Evolutionary conservation across 2,329 filamentous ascomycete species (phyloP), one percentile per base, ranked within the genome.

Genomic region (Nigrospora oryzae): DNA sequence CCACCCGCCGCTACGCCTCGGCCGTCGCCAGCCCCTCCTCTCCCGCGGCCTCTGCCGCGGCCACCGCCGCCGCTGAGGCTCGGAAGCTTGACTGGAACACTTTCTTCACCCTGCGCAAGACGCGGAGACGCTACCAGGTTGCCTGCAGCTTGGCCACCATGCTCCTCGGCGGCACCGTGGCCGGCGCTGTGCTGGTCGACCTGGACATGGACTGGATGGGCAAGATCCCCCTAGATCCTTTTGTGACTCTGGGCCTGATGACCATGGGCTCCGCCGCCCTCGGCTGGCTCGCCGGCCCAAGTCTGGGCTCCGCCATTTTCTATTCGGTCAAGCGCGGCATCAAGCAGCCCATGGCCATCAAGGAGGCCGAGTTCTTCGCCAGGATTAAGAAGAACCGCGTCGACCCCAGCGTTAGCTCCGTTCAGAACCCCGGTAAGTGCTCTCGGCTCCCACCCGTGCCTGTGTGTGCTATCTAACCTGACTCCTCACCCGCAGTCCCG

Each of bases 321-420:
- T 86, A 88, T 59, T 53, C 85, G 51, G 71, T 84, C 58, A 86
- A 95, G 65, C 71, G 83, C 53, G 76, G 79, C 57, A 80, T 82
- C 61, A 83, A 82, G 67, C 68, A 66, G 43, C 81, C 89, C 56
- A 90, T 96, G 70, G 79, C 78, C 36, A 63, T 74, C 77, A 97
- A 96, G 77, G 93, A 98, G 69, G 88, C 83, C 58, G 84, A 91
- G 64, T 96, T 98, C 71, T 96, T 91, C 66, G 80, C 83, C 49
- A 79, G 91, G 53, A 87, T 98, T 67, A 93, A 90, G 74, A 88
- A 84, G 66, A 85, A 93, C 70, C 83, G 93, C 23, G 91, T 95
- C 49, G 91, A 98, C 63, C 91, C 93, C 4, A 86, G 83, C 14
- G 84, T 85, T 44, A 94, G 89, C 50, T 95, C 88, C 36, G 83